Percentiles rank a stretch among this genome's conserved stretches.
Conservation (phyloP, 176 grass and related monocot genomes). For the Poa annua region DNA sequence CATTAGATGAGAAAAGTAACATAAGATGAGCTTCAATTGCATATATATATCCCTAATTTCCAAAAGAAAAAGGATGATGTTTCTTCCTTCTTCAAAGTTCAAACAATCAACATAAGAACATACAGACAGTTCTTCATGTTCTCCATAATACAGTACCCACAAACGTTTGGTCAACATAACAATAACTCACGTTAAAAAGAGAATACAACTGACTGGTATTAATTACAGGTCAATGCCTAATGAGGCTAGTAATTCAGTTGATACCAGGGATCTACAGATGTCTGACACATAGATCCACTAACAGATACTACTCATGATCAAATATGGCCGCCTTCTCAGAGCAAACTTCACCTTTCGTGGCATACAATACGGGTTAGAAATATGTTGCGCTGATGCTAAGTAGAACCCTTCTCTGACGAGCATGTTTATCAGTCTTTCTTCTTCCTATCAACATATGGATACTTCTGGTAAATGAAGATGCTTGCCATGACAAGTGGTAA, state of each 20-base stretch:
- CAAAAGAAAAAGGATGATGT: neutral
- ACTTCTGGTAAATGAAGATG: conserved; percentile 99
- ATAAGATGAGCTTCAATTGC: neutral
- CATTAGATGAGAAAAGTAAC: neutral
- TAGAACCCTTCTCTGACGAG: conserved; percentile 34
- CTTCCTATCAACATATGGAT: conserved; percentile 81
- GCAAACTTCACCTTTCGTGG: conserved; percentile 29
- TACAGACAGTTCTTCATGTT: neutral
- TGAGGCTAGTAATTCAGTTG: conserved; percentile 34
- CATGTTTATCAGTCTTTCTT: conserved; percentile 72
- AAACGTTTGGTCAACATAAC: neutral
- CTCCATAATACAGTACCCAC: conserved; percentile 1
- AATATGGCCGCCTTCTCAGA: conserved; percentile 16
- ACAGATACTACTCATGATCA: conserved; percentile 24
- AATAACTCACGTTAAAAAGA: neutral
- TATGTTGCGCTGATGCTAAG: conserved; percentile 13
- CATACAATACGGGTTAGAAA: conserved; percentile 20
- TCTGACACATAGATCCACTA: conserved; percentile 41
- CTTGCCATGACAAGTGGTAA: conserved; percentile 79
- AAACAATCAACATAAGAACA: neutral
- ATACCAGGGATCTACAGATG: conserved; percentile 22
- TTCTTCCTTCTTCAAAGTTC: neutral
- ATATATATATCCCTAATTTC: conserved; percentile 1
- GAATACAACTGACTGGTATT: conserved; percentile 36
- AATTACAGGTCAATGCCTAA: conserved; percentile 14